Evolutionary conservation across 805 yeast species (phyloP).

Genomic region (Pichia eremophila): DNA sequence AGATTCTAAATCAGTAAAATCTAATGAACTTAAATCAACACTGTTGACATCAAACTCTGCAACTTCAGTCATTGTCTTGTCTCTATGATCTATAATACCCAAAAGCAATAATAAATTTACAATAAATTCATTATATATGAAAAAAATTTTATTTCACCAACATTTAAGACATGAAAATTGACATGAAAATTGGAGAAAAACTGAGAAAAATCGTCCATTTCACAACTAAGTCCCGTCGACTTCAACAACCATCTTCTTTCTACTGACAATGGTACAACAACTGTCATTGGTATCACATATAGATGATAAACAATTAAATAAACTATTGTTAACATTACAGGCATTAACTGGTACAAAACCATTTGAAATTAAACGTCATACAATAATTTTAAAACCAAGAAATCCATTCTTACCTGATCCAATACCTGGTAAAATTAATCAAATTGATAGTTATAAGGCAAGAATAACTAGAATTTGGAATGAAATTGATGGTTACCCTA

Average conservation of each 20-base stretch:
- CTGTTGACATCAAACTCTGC: constrained; percentile 24
- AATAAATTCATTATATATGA: too few relatives aligned
- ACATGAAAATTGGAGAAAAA: too few relatives aligned
- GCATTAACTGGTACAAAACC: constrained; percentile 45
- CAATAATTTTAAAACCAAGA: constrained; percentile 40
- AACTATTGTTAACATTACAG: constrained; percentile 38
- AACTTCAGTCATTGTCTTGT: constrained; percentile 12
- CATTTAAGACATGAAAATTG: too few relatives aligned
- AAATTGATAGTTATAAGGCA: constrained; percentile 46
- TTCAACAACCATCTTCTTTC: too few relatives aligned
- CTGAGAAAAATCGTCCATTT: too few relatives aligned
- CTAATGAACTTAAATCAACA: constrained; percentile 52
- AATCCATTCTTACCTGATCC: constrained; percentile 44
- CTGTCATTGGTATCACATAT: constrained; percentile 38
- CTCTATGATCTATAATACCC: too few relatives aligned
- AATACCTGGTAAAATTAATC: constrained; percentile 47
- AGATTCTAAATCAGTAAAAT: constrained; percentile 78
- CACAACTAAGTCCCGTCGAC: too few relatives aligned
- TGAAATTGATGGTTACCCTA: not conserved
- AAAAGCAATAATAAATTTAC: too few relatives aligned
- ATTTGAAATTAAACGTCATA: constrained; percentile 36
- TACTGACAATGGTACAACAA: constrained; percentile 41
- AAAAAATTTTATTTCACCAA: too few relatives aligned
- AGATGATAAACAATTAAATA: constrained; percentile 32
- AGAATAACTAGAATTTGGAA: constrained; percentile 41